Evolutionary conservation across 1,284 basidiomycete genomes (phyloP), one percentile per base, ranked within the genome.

Genomic region (Rhodotorula sp.): DNA sequence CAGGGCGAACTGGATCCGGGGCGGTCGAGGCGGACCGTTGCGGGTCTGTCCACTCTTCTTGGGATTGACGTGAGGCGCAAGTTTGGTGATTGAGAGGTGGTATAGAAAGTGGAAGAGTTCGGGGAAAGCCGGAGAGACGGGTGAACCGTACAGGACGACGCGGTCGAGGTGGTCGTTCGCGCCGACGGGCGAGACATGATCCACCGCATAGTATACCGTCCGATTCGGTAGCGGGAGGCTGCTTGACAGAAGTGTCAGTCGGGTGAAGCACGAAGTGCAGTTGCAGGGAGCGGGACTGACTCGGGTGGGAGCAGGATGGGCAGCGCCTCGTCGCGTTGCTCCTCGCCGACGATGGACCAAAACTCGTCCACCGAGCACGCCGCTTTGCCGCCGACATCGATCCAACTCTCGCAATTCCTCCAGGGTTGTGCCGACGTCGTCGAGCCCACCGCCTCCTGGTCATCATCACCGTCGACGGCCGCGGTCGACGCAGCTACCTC

Each of bases 301-400:
- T 12, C 26, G n/a, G 1, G n/a, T 6, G 43, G 57, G 5, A 67
- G 47, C 12, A 31, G 29, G 18, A 67, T 52, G 0, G 64, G 67
- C 29, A 34, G 31, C n/a, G 56, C 58, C 8, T 52, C 67, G 8
- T 29, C 49, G 26, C 77, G 69, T 26, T 80, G 83, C 70, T 90
- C 87, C 29, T 85, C 78, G 52, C 86, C 86, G 23, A 86, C 86
- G 48, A 91, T 83, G 58, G 82, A 84, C 58, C 83, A 84, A 63
- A 93, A 83, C 5, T 84, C 86, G 56, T 90, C 87, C 5, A 87
- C 85, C 66, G 88, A 87, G 79, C 93, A 96, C 16, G 90, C 87
- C 23, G 87, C 85, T 69, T 87, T 83, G 0, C 91, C 91, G 77
- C 90, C 89, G 90, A 91, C 94, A 71, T 94, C 91, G 5, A 95